Evolutionary conservation across 305 asterid genomes (phyloP).

Genomic region (Fraxinus velutina): DNA sequence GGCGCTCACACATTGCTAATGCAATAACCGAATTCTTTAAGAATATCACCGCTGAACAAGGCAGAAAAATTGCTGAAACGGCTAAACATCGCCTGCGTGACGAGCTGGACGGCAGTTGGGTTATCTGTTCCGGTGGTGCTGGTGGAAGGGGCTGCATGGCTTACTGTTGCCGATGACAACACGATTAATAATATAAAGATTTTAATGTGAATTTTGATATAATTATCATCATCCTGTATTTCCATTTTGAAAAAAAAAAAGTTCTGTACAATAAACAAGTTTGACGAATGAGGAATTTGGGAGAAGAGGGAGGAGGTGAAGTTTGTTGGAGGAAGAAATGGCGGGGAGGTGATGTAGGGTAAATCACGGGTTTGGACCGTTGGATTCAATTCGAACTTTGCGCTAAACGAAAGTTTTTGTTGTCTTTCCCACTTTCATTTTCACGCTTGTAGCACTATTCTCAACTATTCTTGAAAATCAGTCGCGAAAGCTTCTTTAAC

Average conservation of each 20-base stretch:
- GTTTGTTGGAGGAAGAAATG: conserved; percentile 59
- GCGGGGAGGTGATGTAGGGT: conserved; percentile 71
- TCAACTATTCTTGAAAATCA: too few species aligned
- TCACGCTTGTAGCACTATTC: too few species aligned
- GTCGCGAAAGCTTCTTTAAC: not conserved
- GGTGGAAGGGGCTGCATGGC: conserved; percentile 28
- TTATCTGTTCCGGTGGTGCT: conserved; percentile 13
- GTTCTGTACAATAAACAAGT: not conserved
- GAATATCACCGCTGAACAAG: conserved; percentile 47
- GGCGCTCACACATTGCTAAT: conserved; percentile 56
- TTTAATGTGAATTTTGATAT: conserved; percentile 6
- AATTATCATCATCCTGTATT: not conserved
- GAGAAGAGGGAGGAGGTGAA: conserved; percentile 27
- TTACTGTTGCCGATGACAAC: conserved; percentile 11
- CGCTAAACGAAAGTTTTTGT: not conserved
- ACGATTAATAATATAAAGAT: conserved; percentile 11
- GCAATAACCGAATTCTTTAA: conserved; percentile 55
- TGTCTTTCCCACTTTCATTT: not conserved
- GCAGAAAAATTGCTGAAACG: conserved; percentile 62
- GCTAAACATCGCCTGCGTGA: conserved; percentile 46
- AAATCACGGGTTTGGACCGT: conserved; percentile 29
- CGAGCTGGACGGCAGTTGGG: conserved; percentile 45
- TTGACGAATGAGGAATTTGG: conserved; percentile 13
- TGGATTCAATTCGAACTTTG: conserved; percentile 28
- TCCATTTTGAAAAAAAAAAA: not conserved